Evolutionary conservation across 495 filamentous ascomycete species (phyloP).

Genomic region (Hypomontagnella submonticulosa): DNA sequence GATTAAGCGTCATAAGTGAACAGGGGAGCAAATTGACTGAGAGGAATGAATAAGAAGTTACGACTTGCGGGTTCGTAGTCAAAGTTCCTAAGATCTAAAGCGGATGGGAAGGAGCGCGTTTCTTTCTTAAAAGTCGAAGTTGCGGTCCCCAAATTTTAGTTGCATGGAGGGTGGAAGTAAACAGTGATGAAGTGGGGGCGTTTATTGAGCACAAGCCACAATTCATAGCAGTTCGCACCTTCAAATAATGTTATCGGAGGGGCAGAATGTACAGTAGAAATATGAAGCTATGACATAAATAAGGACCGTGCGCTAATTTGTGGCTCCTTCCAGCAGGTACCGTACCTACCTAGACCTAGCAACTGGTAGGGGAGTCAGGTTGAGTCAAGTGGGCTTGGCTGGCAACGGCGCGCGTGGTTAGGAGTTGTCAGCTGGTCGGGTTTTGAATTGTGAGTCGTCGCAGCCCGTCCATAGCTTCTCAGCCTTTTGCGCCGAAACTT

Average conservation of each 20-base stretch:
- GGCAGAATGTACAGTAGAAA: background rate
- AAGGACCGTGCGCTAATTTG: slow-evolving; percentile 7
- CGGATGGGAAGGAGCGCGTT: slow-evolving; percentile 28
- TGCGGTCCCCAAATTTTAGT: slow-evolving; percentile 43
- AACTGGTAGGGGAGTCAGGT: too few relatives aligned
- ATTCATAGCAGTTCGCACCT: slow-evolving; percentile 7
- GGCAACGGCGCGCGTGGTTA: background rate
- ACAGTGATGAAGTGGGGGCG: slow-evolving; percentile 41
- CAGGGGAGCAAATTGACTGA: background rate
- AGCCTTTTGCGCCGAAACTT: slow-evolving; percentile 29
- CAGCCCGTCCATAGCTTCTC: background rate
- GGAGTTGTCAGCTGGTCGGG: slow-evolving; percentile 21
- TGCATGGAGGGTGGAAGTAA: slow-evolving; percentile 38
- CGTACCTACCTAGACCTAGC: background rate
- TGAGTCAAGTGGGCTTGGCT: background rate
- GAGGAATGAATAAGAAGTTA: slow-evolving; percentile 24
- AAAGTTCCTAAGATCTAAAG: slow-evolving; percentile 12
- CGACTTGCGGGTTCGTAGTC: slow-evolving; percentile 11
- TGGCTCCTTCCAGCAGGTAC: slow-evolving; percentile 16
- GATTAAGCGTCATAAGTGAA: slow-evolving; percentile 5
- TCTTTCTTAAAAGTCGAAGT: slow-evolving; percentile 41
- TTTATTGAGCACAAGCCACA: slow-evolving; percentile 31
- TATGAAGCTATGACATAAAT: slow-evolving; percentile 23
- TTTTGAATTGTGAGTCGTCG: background rate
- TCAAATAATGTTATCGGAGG: slow-evolving; percentile 8